Conservation (phyloP, 768 basidiomycete genomes). For the Trametes cubensis region DNA sequence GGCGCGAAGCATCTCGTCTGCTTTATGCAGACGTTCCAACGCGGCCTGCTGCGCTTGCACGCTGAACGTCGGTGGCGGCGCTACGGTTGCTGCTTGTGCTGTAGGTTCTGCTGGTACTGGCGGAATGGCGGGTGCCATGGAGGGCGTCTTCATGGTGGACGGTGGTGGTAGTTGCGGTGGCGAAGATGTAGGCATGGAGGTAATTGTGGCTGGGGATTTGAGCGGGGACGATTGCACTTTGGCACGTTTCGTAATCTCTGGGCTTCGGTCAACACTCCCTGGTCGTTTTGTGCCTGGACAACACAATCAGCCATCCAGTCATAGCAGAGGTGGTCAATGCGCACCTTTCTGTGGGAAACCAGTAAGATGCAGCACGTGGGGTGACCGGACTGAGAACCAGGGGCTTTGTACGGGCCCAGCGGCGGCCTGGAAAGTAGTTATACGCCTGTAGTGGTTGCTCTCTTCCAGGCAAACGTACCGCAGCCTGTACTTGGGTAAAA, state of each 20-base stretch:
- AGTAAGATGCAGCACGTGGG: slow-evolving; percentile 50
- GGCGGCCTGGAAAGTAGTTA: slow-evolving; percentile 36
- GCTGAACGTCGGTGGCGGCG: neutral
- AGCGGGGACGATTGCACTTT: slow-evolving; percentile 15
- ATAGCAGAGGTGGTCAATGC: neutral
- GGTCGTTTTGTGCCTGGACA: slow-evolving; percentile 23
- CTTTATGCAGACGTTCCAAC: neutral
- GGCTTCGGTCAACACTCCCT: slow-evolving; percentile 15
- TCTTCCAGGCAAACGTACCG: slow-evolving; percentile 40
- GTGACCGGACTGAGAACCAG: slow-evolving; percentile 58
- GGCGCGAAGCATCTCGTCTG: neutral
- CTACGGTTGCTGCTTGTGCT: neutral
- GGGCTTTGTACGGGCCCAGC: slow-evolving; percentile 43
- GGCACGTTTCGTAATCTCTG: slow-evolving; percentile 20
- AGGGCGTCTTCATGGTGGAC: neutral
- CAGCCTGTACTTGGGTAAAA: slow-evolving; percentile 53
- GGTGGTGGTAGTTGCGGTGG: neutral
- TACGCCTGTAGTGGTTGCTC: slow-evolving; percentile 1
- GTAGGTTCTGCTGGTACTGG: neutral
- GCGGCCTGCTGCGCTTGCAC: neutral
- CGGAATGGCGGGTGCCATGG: neutral
- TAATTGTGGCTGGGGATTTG: slow-evolving; percentile 12
- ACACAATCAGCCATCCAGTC: neutral
- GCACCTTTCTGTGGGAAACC: slow-evolving; percentile 49
- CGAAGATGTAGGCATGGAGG: neutral